phyloP scores from a whole-genome alignment of 2,329 filamentous ascomycete species.

The Talaromyces albobiverticillius region DNA sequence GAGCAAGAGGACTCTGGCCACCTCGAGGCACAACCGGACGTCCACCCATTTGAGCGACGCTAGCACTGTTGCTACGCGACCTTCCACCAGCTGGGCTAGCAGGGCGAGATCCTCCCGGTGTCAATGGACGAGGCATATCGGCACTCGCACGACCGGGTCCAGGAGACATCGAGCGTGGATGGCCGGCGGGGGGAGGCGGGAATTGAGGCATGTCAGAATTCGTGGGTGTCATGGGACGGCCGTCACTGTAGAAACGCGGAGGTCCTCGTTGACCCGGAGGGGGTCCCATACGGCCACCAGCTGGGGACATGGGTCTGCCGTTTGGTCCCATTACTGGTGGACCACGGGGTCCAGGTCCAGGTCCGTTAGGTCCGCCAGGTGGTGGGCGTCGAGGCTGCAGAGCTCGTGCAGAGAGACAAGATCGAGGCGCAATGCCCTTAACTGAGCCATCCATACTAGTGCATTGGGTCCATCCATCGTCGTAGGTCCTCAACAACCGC shows the following conservation, averaged over 20 bases:
- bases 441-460: slow-evolving; percentile 83
- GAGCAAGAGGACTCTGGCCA: slow-evolving; percentile 28
- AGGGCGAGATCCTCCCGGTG: slow-evolving; percentile 37
- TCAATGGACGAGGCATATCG: slow-evolving; percentile 13
- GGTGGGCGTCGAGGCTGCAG: slow-evolving; percentile 71
- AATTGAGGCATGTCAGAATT: slow-evolving; percentile 23
- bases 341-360: slow-evolving; percentile 23
- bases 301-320: slow-evolving; percentile 43
- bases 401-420: slow-evolving; percentile 86
- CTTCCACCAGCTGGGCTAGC: slow-evolving; percentile 33
- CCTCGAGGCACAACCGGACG: slow-evolving; percentile 4
- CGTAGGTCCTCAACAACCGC: slow-evolving; percentile 88
- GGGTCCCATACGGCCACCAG: slow-evolving; percentile 22
- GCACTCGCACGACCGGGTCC: slow-evolving; percentile 11
- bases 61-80: slow-evolving; percentile 39
- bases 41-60: slow-evolving; percentile 33
- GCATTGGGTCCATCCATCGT: slow-evolving; percentile 92
- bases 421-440: slow-evolving; percentile 90
- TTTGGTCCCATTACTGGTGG: slow-evolving; percentile 14
- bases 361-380: slow-evolving; percentile 29
- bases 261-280: slow-evolving; percentile 15
- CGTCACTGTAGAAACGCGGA: slow-evolving; percentile 22
- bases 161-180: slow-evolving; percentile 31
- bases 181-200: slow-evolving; percentile 26
- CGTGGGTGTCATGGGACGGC: slow-evolving; percentile 30